Percentiles rank a stretch among this genome's conserved stretches.
phyloP scores from a whole-genome alignment of 208 protist species.

The Leishmania arabica region DNA sequence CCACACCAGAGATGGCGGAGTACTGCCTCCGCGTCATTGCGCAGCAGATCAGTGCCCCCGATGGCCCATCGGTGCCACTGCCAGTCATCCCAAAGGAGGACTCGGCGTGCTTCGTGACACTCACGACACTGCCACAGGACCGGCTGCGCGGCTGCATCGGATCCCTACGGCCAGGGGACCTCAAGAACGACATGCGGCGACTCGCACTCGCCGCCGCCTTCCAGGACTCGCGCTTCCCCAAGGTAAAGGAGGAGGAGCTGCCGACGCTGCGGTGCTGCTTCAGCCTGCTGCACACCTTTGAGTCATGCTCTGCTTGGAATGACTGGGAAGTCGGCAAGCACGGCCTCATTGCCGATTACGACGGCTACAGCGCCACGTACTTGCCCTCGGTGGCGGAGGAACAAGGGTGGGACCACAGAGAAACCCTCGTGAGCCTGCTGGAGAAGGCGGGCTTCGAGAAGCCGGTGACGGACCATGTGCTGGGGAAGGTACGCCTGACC shows the following conservation, averaged over 20 bases:
- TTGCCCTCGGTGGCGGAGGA: slow-evolving; percentile 79
- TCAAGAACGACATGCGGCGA: slow-evolving; percentile 71
- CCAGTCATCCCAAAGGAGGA: slow-evolving; percentile 58
- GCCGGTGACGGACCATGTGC: slow-evolving; percentile 49
- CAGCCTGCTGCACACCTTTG: slow-evolving; percentile 84
- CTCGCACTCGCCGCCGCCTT: slow-evolving; percentile 74
- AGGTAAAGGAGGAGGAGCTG: slow-evolving; percentile 67
- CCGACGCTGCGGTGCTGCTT: slow-evolving; percentile 72
- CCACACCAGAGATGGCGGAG: slow-evolving; percentile 83
- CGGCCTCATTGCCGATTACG: slow-evolving; percentile 71
- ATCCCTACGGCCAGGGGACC: slow-evolving; percentile 59
- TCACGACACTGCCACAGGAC: slow-evolving; percentile 53
- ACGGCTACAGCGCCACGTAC: slow-evolving; percentile 72
- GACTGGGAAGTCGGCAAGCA: slow-evolving; percentile 87
- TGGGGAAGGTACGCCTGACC: slow-evolving; percentile 51
- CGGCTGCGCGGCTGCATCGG: slow-evolving; percentile 87
- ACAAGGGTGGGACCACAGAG: slow-evolving; percentile 70
- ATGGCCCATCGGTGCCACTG: slow-evolving; percentile 38
- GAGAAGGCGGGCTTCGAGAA: slow-evolving; percentile 74
- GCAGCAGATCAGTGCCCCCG: slow-evolving; percentile 39
- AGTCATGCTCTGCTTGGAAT: slow-evolving; percentile 68
- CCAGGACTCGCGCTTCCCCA: slow-evolving; percentile 76
- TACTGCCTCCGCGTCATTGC: slow-evolving; percentile 84
- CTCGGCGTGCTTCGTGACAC: slow-evolving; percentile 81
- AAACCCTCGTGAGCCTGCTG: slow-evolving; percentile 68